These are phyloP conservation scores for Delphinella strobiligena DNA, from an alignment of 2,329 filamentous ascomycete species.

Conservation along the genomic window DNA sequence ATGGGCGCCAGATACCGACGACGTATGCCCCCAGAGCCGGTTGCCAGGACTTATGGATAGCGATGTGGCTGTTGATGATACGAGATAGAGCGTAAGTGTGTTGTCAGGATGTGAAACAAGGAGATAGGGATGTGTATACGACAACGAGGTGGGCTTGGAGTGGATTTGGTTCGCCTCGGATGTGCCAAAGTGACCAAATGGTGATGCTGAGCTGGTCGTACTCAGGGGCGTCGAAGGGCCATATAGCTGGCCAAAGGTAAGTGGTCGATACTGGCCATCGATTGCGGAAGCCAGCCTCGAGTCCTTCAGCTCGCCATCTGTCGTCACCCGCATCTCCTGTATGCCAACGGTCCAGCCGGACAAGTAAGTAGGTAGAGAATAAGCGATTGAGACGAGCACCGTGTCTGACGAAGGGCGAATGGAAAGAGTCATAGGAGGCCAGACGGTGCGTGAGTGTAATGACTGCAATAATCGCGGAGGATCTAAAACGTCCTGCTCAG, in stretches of 20 bases:
- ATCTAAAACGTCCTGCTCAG: slow-evolving; percentile 11
- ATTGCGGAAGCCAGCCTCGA: slow-evolving; percentile 41
- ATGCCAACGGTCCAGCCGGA: slow-evolving; percentile 82
- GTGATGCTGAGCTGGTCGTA: slow-evolving; percentile 8
- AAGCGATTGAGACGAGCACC: slow-evolving; percentile 74
- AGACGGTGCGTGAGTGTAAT: slow-evolving; percentile 67
- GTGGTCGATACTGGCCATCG: slow-evolving; percentile 33
- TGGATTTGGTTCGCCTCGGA: slow-evolving; percentile 20
- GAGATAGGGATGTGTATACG: slow-evolving; percentile 67
- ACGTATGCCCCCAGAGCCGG: slow-evolving; percentile 83
- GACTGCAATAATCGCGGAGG: slow-evolving; percentile 58
- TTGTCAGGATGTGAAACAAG: slow-evolving; percentile 78
- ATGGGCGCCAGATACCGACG: slow-evolving; percentile 73
- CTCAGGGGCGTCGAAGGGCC: slow-evolving; percentile 13
- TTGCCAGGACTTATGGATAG: slow-evolving; percentile 62
- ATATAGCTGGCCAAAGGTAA: slow-evolving; percentile 16
- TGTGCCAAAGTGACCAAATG: slow-evolving; percentile 8
- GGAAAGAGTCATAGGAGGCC: slow-evolving; percentile 69
- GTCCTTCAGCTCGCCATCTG: slow-evolving; percentile 33
- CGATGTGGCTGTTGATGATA: slow-evolving; percentile 54
- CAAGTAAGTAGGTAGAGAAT: slow-evolving; percentile 63
- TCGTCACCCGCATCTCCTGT: slow-evolving; percentile 69
- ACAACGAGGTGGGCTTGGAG: slow-evolving; percentile 36
- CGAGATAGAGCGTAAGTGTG: slow-evolving; percentile 70
- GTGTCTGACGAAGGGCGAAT: slow-evolving; percentile 54